These are phyloP conservation scores for Amesomyces nigricolor DNA, from an alignment of 2,329 filamentous ascomycete genomes.

Conservation along the genomic window DNA sequence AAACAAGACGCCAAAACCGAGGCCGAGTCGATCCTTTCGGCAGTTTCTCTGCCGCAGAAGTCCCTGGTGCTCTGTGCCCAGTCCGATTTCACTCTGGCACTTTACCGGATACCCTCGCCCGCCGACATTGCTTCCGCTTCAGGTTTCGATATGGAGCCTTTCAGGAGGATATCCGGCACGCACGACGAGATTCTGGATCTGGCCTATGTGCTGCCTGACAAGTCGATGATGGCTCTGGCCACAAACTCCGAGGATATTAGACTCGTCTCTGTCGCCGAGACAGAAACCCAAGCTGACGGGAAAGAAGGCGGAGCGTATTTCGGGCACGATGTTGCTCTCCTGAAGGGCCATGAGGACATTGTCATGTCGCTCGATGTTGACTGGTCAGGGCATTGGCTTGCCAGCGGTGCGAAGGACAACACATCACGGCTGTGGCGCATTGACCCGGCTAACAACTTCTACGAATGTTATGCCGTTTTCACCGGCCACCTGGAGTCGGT, in stretches of 20 bases:
- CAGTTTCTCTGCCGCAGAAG: slow-evolving; percentile 59
- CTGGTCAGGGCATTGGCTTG: slow-evolving; percentile 96
- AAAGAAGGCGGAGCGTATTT: slow-evolving; percentile 56
- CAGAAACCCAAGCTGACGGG: slow-evolving; percentile 28
- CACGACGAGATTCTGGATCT: slow-evolving; percentile 98
- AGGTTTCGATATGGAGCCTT: slow-evolving; percentile 40
- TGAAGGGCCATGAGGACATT: slow-evolving; percentile 91
- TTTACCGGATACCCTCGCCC: slow-evolving; percentile 53
- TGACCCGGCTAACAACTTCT: slow-evolving; percentile 68
- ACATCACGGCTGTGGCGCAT: slow-evolving; percentile 86
- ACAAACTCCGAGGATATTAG: slow-evolving; percentile 94
- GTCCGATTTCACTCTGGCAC: slow-evolving; percentile 78
- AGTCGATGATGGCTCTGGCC: slow-evolving; percentile 78
- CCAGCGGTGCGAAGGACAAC: slow-evolving; percentile 94
- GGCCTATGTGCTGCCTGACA: slow-evolving; percentile 74
- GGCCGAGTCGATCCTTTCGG: slow-evolving; percentile 63
- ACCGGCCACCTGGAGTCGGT: slow-evolving; percentile 92
- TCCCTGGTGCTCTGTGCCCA: slow-evolving; percentile 76
- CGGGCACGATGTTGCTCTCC: slow-evolving; percentile 77
- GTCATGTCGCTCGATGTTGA: slow-evolving; percentile 92
- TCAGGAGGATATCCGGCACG: slow-evolving; percentile 84
- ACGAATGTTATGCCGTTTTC: slow-evolving; percentile 48
- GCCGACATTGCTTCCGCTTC: slow-evolving; percentile 29
- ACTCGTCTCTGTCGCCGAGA: slow-evolving; percentile 65
- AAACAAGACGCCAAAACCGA: slow-evolving; percentile 61